Percentiles rank a stretch among this genome's conserved stretches.
These are phyloP conservation scores for Apiospora aurea DNA, from an alignment of 2,329 filamentous ascomycete species.

Conservation along the genomic window DNA sequence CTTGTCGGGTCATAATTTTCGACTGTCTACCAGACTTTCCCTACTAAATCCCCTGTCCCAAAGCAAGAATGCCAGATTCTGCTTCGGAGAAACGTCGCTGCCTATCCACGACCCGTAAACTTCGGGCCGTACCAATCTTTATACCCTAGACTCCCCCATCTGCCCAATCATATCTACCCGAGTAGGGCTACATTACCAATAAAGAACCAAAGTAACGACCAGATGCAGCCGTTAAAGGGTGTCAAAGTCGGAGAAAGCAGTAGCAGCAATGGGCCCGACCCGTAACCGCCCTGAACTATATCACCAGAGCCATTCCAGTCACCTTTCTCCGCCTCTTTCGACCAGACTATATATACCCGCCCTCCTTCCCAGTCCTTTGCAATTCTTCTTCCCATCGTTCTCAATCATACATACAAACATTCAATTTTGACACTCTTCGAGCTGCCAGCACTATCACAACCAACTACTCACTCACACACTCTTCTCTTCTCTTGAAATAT, in stretches of 20 bases:
- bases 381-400: not conserved
- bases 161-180: not conserved
- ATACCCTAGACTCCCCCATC: not conserved
- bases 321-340: not conserved
- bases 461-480: not conserved
- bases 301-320: not conserved
- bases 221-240: not conserved
- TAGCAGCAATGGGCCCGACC: not conserved
- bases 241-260: not conserved
- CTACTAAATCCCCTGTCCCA: not conserved
- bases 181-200: not conserved
- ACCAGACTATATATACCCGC: not conserved
- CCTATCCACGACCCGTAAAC: not conserved
- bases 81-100: not conserved
- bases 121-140: not conserved
- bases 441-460: not conserved
- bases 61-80: not conserved
- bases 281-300: not conserved
- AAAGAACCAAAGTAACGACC: not conserved
- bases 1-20: not conserved
- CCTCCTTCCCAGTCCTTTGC: too few relatives aligned
- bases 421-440: not conserved
- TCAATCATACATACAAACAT: not conserved
- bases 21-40: not conserved
- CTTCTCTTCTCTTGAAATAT: not conserved